Evolutionary conservation across 257 asterid species (phyloP), one percentile per base, ranked within the genome.

Genomic region (Scutellaria galericulata): DNA sequence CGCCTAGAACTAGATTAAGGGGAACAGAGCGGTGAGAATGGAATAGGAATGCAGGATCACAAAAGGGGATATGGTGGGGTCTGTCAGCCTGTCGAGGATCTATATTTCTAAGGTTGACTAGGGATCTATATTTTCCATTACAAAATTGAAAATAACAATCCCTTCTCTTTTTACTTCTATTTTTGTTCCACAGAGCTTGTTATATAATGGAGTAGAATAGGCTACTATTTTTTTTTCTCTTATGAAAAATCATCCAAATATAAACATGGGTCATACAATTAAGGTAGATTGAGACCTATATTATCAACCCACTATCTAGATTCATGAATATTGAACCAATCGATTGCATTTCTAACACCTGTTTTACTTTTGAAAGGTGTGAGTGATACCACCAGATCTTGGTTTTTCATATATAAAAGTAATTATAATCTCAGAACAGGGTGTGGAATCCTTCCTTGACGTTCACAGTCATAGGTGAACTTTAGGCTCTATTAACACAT

Each of bases 41-140:
- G 51, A n/a, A 61, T 39, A 40, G 37, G 68, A 62, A 62, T 40
- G 35, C 8, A 7, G 10, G 51, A 62, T 40, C 14, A 39, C 52
- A 62, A 62, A 14, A 41, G 67, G 35, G 15, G 47, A 60, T 57
- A 31, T 15, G 45, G 42, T 59, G 47, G 46, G 22, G 13, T 37
- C 24, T 31, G 37, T 31, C 31, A 57, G 68, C 20, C 18, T 41
- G 52, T 10, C 50, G 41, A 52, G 52, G 68, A 62, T 40, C 68
- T 62, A 39, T 15, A 31, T 41, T 62, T 41, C 27, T 31, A 57
- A 57, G 68, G 46, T 41, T 41, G 37, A 11, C 50, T 40, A 62
- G 68, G 52, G 68, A 62, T 40, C 68, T 62, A 39, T 15, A 31
- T 41, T 62, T 41, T 13, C 14, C 52, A 62, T 62, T 13, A 41